phyloP scores from a whole-genome alignment of 2,329 filamentous ascomycete genomes.

The Aureobasidium sp. region DNA sequence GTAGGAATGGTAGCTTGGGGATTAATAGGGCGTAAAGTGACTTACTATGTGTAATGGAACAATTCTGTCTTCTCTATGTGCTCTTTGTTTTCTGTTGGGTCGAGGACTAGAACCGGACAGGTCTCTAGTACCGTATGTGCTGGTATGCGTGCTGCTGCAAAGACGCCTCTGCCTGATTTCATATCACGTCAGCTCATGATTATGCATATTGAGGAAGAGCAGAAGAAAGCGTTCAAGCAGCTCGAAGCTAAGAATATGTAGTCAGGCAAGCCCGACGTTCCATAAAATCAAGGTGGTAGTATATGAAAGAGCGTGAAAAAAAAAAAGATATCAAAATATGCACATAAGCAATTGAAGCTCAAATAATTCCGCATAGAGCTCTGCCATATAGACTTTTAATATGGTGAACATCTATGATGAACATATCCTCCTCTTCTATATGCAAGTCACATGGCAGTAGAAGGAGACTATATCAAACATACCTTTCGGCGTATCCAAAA shows the following conservation, averaged over 20 bases:
- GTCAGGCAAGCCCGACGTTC: too few species aligned
- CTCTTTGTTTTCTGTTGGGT: conserved; percentile 40
- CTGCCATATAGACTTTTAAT: background rate
- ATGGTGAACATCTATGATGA: background rate
- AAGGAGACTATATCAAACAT: background rate
- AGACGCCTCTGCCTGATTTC: conserved; percentile 45
- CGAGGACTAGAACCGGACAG: conserved; percentile 47
- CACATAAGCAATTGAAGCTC: background rate
- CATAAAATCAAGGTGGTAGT: too few species aligned
- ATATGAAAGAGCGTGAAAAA: too few species aligned
- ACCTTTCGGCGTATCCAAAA: conserved; percentile 19
- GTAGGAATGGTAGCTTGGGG: background rate
- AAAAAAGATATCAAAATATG: background rate
- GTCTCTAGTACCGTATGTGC: conserved; percentile 45
- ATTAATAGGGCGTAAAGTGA: conserved; percentile 16
- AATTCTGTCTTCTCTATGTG: conserved; percentile 46
- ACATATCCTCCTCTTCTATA: too few species aligned
- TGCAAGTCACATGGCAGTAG: background rate
- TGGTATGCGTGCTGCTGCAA: conserved; percentile 41
- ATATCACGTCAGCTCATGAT: background rate
- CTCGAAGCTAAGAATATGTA: too few species aligned
- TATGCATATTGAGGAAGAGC: background rate
- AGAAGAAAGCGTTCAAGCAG: background rate
- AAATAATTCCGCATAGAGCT: background rate
- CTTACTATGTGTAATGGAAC: conserved; percentile 52